phyloP scores from a whole-genome alignment of 306 rosid genomes.

The Lathyrus sativus region DNA sequence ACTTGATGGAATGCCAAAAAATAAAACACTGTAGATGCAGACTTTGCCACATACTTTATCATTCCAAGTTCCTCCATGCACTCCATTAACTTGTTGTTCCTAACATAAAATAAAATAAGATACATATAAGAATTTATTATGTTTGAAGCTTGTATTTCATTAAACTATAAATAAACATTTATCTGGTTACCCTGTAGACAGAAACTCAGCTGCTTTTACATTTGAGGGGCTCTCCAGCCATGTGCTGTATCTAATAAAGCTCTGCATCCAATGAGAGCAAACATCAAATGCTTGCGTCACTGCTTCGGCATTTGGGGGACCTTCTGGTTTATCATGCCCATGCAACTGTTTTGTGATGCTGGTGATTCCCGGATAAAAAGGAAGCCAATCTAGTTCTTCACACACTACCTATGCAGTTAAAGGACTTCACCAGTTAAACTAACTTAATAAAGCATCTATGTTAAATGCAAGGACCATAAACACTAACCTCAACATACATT shows the following conservation, averaged over 20 bases:
- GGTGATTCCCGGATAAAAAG: constrained; percentile 75
- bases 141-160: constrained; percentile 36
- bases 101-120: constrained; percentile 47
- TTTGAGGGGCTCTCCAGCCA: constrained; percentile 92
- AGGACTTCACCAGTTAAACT: constrained; percentile 34
- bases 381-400: constrained; percentile 99
- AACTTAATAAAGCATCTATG: constrained; percentile 36
- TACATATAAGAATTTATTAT: constrained; percentile 19
- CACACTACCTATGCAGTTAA: constrained; percentile 79
- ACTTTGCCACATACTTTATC: constrained; percentile 48
- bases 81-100: constrained; percentile 78
- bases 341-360: constrained; percentile 59
- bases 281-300: constrained; percentile 70
- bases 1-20: constrained; percentile 18
- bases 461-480: constrained; percentile 29
- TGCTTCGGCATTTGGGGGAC: constrained; percentile 84
- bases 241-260: constrained; percentile 88
- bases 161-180: constrained; percentile 30
- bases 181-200: constrained; percentile 83
- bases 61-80: constrained; percentile 79
- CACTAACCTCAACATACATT: constrained; percentile 92
- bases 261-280: constrained; percentile 94
- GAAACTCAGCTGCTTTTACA: constrained; percentile 87
- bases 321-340: constrained; percentile 67
- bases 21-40: constrained; percentile 19